Evolutionary conservation across 345 rosid genomes (phyloP), one percentile per base, ranked within the genome.

Genomic region (Salix arbutifolia): DNA sequence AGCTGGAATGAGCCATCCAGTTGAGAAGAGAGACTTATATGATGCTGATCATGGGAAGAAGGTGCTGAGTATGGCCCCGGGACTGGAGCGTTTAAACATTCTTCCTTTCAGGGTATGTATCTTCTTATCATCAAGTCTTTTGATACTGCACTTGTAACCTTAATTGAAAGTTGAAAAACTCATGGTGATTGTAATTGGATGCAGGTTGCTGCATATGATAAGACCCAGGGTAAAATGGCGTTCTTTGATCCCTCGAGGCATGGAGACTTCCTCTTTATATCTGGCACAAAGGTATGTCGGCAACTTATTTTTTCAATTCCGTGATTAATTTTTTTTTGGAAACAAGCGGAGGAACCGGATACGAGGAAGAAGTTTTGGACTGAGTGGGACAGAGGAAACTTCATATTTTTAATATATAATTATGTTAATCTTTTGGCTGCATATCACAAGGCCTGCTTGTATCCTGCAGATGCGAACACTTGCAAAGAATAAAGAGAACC

Each of bases 31-130:
- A 83, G 99, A 96, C 73, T 81, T 96, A 4, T 96, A 96, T 74
- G 98, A 96, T 83, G 97, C 99, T 74, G 99, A 96, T 87, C 99
- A 96, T 74, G 98, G 98, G 61, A 96, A 96, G 90, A 91, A 91
- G 88, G 98, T 96, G 74, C 69, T 96, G 82, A 92, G 97, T 87
- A 91, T 93, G 98, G 97, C 98, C 23, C 98, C 94, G 10, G 99
- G 99, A 76, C 89, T 96, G 17, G 99, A 93, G 88, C 88, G 94
- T 73, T 92, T 96, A 28, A 93, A 92, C 82, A 96, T 96, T 77
- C 98, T 96, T 78, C 99, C 99, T 76, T 96, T 93, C 84, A 96
- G 83, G 96, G 98, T 96, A 91, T 42, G 53, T 64, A 58, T 78
- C 30, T 60, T 44, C 42, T 31, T 50, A 13, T 10, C 28, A n/a